A percentile compares a stretch with the other conserved stretches of the same genome.
Evolutionary conservation across 768 basidiomycete species (phyloP).

Genomic region (Plicaturopsis crispa): DNA sequence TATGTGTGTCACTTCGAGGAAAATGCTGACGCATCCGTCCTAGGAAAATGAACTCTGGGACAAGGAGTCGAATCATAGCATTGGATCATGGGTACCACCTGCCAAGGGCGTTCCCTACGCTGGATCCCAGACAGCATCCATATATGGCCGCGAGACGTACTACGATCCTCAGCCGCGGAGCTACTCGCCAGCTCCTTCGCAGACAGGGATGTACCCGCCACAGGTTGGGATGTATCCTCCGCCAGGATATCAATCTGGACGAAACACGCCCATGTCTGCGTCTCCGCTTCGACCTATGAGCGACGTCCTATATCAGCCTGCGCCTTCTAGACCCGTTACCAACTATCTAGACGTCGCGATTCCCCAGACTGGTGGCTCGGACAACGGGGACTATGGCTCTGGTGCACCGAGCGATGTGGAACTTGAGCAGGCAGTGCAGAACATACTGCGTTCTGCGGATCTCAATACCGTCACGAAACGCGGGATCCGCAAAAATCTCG

Average conservation of each 20-base stretch:
- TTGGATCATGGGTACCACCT: conserved; percentile 88
- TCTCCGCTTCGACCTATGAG: conserved; percentile 21
- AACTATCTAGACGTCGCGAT: conserved; percentile 73
- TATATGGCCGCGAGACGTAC: conserved; percentile 83
- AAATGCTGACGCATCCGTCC: conserved; percentile 4
- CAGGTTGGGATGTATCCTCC: conserved; percentile 42
- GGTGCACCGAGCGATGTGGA: conserved; percentile 59
- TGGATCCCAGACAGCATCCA: conserved; percentile 69
- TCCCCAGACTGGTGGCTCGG: conserved; percentile 44
- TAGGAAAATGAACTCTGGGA: conserved; percentile 97
- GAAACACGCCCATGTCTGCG: conserved; percentile 59
- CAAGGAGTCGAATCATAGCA: conserved; percentile 92
- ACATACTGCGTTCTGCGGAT: conserved; percentile 71
- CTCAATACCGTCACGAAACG: conserved; percentile 90
- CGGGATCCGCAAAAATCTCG: conserved; percentile 76
- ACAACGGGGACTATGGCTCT: conserved; percentile 35
- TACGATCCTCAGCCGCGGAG: conserved; percentile 64
- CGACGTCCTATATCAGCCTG: conserved; percentile 45
- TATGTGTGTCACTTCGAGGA: neutral
- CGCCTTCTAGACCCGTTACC: conserved; percentile 63
- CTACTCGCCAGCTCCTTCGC: conserved; percentile 72
- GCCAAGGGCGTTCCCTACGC: conserved; percentile 66
- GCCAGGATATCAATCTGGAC: conserved; percentile 70
- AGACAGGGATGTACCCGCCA: conserved; percentile 46
- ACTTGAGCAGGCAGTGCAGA: conserved; percentile 67